Percentiles rank a stretch among this genome's conserved stretches.
phyloP scores from a whole-genome alignment of 2,329 filamentous ascomycete genomes.

The Amylocarpus encephaloides region DNA sequence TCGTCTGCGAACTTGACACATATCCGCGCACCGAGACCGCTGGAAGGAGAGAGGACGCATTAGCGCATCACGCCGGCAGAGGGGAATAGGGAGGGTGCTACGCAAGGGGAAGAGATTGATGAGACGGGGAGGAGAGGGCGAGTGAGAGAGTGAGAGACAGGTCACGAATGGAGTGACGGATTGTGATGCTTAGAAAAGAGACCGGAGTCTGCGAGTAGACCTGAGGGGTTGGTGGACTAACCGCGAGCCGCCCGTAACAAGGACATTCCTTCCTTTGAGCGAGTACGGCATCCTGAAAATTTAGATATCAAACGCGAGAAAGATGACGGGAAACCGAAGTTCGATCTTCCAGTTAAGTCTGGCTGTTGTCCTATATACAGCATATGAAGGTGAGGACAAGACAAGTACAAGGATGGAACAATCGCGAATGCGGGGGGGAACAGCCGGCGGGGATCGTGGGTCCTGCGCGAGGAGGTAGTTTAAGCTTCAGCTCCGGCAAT shows the following conservation, averaged over 20 bases:
- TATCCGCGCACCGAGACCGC: constrained; percentile 57
- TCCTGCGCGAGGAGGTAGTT: neutral
- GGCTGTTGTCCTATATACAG: too few relatives aligned
- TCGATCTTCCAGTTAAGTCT: too few relatives aligned
- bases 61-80: neutral
- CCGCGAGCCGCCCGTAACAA: constrained; percentile 60
- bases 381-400: too few relatives aligned
- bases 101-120: too few relatives aligned
- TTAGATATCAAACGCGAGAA: neutral
- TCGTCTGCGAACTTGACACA: constrained; percentile 55
- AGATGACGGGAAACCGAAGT: neutral
- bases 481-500: neutral
- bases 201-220: too few relatives aligned
- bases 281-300: constrained; percentile 49
- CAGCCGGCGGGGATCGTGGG: neutral
- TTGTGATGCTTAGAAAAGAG: too few relatives aligned
- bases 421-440: neutral
- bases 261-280: constrained; percentile 54
- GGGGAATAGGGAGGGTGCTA: neutral
- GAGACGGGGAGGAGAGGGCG: too few relatives aligned
- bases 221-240: constrained; percentile 31
- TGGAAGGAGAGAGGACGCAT: constrained; percentile 26
- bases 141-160: too few relatives aligned
- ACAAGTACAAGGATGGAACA: neutral
- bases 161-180: too few relatives aligned